These are phyloP conservation scores for Apiosordaria backusii DNA, from an alignment of 495 filamentous ascomycete species.

Conservation along the genomic window DNA sequence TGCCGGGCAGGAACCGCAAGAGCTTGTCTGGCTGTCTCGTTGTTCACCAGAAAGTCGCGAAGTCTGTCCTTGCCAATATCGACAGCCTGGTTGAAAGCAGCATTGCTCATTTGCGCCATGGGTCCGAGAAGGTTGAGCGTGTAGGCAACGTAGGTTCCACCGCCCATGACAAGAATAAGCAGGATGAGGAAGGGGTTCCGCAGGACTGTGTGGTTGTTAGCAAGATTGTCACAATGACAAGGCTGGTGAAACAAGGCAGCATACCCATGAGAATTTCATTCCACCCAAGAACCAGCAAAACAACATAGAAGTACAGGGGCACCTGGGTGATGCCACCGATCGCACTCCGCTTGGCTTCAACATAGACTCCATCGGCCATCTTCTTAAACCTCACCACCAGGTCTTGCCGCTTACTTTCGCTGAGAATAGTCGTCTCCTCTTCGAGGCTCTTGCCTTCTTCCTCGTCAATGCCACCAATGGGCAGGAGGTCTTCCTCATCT, in stretches of 20 bases:
- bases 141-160: conserved; percentile 82
- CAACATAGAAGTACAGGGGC: conserved; percentile 87
- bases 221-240: not conserved
- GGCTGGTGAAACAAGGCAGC: conserved; percentile 28
- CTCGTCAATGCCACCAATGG: conserved; percentile 87
- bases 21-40: conserved; percentile 74
- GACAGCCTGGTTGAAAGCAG: conserved; percentile 78
- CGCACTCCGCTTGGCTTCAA: conserved; percentile 93
- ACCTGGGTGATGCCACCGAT: conserved; percentile 95
- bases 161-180: conserved; percentile 69
- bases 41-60: conserved; percentile 78
- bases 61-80: conserved; percentile 87
- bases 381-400: conserved; percentile 95
- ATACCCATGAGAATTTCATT: conserved; percentile 92
- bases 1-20: conserved; percentile 60
- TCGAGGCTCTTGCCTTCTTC: conserved; percentile 89
- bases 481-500: conserved; percentile 82
- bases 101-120: conserved; percentile 89
- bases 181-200: conserved; percentile 92
- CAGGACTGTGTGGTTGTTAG: conserved; percentile 63
- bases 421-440: conserved; percentile 92
- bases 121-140: conserved; percentile 93
- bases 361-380: conserved; percentile 92
- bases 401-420: conserved; percentile 82
- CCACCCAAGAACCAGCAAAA: conserved; percentile 89